phyloP scores from a whole-genome alignment of 108 stramenopile genomes.

The Cyclotella baltica region DNA sequence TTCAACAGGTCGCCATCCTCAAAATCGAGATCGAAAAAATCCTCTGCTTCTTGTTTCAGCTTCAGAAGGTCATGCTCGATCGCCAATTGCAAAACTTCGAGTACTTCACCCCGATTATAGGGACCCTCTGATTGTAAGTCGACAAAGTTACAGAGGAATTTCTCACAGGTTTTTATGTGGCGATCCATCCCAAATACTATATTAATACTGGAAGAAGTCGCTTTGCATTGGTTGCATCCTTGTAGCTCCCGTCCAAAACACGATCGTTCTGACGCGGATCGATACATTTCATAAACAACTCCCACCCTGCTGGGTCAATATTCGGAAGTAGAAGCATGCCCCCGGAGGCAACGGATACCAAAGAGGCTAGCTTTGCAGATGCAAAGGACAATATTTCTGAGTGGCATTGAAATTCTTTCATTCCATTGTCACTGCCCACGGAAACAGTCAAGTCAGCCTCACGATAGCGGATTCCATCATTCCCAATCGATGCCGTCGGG shows the following conservation, averaged over 20 bases:
- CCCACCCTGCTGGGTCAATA: neutral
- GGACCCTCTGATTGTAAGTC: too few species aligned
- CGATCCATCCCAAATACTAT: neutral
- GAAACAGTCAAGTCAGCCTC: neutral
- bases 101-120: too few species aligned
- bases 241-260: too few species aligned
- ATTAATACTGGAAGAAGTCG: neutral
- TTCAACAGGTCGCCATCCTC: neutral
- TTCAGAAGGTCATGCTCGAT: too few species aligned
- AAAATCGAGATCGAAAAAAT: neutral
- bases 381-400: neutral
- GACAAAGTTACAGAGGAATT: too few species aligned
- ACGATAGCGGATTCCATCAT: neutral
- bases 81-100: too few species aligned
- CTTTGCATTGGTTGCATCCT: neutral
- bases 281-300: neutral
- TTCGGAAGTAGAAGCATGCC: neutral
- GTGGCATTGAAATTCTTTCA: neutral
- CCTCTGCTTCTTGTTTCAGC: too few species aligned
- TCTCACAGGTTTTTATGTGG: too few species aligned
- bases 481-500: too few species aligned
- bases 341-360: neutral
- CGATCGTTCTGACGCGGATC: neutral
- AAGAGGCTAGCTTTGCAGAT: neutral
- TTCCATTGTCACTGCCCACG: neutral